These are phyloP conservation scores for Pythium dissimile DNA, from an alignment of 352 stramenopile genomes.

Conservation along the genomic window DNA sequence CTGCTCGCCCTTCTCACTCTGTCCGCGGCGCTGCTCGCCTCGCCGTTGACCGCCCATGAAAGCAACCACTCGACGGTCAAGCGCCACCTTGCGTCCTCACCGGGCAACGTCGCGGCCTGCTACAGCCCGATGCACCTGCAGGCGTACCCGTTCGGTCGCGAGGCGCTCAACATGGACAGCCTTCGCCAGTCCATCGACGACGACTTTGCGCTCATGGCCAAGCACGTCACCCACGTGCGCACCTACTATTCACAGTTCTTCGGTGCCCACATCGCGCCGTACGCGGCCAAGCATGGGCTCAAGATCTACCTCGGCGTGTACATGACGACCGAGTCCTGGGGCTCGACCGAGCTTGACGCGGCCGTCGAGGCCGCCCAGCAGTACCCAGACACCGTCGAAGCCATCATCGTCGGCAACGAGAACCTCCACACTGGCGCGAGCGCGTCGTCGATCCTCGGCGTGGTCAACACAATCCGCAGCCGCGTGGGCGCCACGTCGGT, in stretches of 20 bases:
- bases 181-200: conserved; percentile 17
- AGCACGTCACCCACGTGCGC: conserved; percentile 23
- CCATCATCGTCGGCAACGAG: conserved; percentile 28
- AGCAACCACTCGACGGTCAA: neutral
- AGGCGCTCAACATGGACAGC: conserved; percentile 10
- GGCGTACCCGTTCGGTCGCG: conserved; percentile 11
- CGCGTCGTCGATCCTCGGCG: conserved; percentile 23
- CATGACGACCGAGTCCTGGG: conserved; percentile 28
- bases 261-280: conserved; percentile 19
- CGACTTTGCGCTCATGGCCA: conserved; percentile 30
- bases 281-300: conserved; percentile 21
- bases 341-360: conserved; percentile 16
- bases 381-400: conserved; percentile 22
- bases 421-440: conserved; percentile 26
- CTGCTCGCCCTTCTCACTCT: neutral
- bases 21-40: conserved; percentile 1
- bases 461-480: conserved; percentile 27
- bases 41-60: neutral
- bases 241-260: conserved; percentile 34
- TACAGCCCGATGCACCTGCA: conserved; percentile 25
- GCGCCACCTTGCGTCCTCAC: conserved; percentile 5
- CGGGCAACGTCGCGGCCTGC: conserved; percentile 23
- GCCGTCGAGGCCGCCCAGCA: conserved; percentile 16
- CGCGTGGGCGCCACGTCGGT: conserved; percentile 16
- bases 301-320: conserved; percentile 30